Conservation (phyloP, 2,329 filamentous ascomycete genomes). For the Penicillium sp. region DNA sequence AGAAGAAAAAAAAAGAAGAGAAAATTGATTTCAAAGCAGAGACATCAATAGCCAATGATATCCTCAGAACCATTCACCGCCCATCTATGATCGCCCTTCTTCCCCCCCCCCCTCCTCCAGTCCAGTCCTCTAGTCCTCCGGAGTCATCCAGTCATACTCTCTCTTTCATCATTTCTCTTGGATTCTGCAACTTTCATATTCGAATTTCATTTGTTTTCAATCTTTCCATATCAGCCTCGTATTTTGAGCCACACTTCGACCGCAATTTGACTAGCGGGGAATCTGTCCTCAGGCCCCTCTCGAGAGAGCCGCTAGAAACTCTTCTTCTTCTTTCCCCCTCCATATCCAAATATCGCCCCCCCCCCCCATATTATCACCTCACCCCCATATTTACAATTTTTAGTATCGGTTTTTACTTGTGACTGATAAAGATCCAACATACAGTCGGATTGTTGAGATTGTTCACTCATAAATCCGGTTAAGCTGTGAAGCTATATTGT, state of each 20-base stretch:
- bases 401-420: background rate
- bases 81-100: constrained; percentile 12
- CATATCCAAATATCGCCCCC: constrained; percentile 7
- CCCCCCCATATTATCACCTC: background rate
- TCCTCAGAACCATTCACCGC: constrained; percentile 5
- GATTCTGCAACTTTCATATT: background rate
- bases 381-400: background rate
- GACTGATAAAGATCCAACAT: background rate
- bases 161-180: constrained; percentile 5
- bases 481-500: background rate
- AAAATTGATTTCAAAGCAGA: constrained; percentile 11
- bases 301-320: constrained; percentile 3
- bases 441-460: background rate
- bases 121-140: background rate
- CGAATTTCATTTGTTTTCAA: background rate
- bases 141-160: constrained; percentile 3
- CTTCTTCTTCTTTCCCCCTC: constrained; percentile 11
- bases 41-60: constrained; percentile 10
- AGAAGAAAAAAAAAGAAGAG: background rate
- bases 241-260: constrained; percentile 9
- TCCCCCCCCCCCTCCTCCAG: background rate
- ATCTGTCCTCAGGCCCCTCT: constrained; percentile 19
- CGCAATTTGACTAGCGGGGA: constrained; percentile 10
- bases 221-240: constrained; percentile 3
- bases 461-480: background rate